phyloP scores from a whole-genome alignment of 177 flowering plant genomes.

The Tripterygium wilfordii region DNA sequence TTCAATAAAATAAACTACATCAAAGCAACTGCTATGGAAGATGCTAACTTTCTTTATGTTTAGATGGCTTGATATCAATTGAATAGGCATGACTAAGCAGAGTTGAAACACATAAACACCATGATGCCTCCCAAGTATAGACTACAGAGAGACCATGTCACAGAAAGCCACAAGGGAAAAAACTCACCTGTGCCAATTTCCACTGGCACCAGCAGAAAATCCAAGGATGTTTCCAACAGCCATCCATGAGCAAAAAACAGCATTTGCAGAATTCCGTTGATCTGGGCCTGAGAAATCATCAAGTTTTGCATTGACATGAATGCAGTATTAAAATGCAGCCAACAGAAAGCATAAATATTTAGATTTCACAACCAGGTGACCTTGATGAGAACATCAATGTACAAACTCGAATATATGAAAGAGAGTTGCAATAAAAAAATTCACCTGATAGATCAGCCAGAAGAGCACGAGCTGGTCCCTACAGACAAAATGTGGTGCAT shows the following conservation, averaged over 20 bases:
- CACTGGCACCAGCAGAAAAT: conserved; percentile 92
- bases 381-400: too few species aligned
- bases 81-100: too few species aligned
- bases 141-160: too few species aligned
- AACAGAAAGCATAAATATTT: too few species aligned
- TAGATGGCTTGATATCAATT: too few species aligned
- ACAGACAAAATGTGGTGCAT: conserved; percentile 12
- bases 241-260: conserved; percentile 96
- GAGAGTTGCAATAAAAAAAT: too few species aligned
- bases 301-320: not conserved
- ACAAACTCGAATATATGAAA: too few species aligned
- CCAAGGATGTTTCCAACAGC: conserved; percentile 96
- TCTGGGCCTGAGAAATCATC: conserved; percentile 61
- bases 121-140: too few species aligned
- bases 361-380: too few species aligned
- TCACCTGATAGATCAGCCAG: conserved; percentile 98
- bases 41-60: too few species aligned
- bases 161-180: conserved; percentile 11
- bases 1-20: not conserved
- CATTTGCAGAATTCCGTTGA: conserved; percentile 85
- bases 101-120: too few species aligned
- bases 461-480: conserved; percentile 99
- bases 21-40: too few species aligned
- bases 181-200: conserved; percentile 80
- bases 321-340: not conserved